Evolutionary conservation across 306 rosid genomes (phyloP).

Genomic region (Astragalus glycyphyllos): DNA sequence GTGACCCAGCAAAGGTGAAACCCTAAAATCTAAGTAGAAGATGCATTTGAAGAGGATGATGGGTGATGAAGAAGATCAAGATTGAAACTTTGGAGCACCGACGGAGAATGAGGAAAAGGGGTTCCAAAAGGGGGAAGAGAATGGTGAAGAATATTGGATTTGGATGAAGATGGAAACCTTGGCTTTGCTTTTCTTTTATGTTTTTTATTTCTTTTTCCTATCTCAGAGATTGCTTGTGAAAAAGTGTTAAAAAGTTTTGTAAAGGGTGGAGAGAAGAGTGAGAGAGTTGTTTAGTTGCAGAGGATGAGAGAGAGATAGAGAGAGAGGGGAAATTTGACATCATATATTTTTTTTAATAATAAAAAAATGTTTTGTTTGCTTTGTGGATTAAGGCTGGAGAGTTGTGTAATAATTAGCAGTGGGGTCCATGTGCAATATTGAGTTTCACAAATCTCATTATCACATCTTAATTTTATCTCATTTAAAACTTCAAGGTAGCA

Average conservation of each 20-base stretch:
- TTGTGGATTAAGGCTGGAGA: constrained; percentile 47
- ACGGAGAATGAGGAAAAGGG: constrained; percentile 46
- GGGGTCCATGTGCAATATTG: constrained; percentile 38
- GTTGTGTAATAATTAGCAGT: constrained; percentile 35
- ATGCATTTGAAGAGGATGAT: not conserved
- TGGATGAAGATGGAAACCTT: constrained; percentile 44
- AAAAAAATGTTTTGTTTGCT: constrained; percentile 30
- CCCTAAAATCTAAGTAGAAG: constrained; percentile 42
- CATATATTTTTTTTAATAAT: constrained; percentile 9
- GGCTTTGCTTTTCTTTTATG: constrained; percentile 19
- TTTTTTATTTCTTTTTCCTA: not conserved
- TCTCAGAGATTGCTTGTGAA: constrained; percentile 65
- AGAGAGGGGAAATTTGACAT: constrained; percentile 33
- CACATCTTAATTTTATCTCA: too few relatives aligned
- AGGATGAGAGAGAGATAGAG: constrained; percentile 39
- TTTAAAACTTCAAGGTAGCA: too few relatives aligned
- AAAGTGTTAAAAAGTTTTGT: constrained; percentile 52
- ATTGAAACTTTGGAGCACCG: constrained; percentile 42
- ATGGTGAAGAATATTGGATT: constrained; percentile 47
- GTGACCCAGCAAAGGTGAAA: constrained; percentile 34
- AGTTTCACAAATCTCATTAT: not conserved
- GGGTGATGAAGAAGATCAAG: constrained; percentile 36
- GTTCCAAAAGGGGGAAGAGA: constrained; percentile 25
- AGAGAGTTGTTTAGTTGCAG: constrained; percentile 37
- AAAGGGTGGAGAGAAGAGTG: constrained; percentile 15